phyloP scores from a whole-genome alignment of 345 rosid genomes.

The Eucalyptus erythrocorys region DNA sequence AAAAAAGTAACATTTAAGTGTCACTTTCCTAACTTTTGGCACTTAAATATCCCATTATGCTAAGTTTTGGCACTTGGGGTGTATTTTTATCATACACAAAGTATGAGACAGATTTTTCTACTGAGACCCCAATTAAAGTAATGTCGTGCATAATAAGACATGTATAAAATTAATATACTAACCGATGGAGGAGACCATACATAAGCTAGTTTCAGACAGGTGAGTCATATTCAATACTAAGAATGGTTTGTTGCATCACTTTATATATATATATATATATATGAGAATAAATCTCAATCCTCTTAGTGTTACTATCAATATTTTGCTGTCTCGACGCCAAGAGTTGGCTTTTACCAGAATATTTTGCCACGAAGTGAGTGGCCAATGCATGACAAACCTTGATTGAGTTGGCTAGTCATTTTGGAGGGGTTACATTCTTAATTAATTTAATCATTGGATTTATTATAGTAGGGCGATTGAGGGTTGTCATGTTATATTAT shows the following conservation, averaged over 20 bases:
- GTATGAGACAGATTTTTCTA: too few species aligned
- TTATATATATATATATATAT: neutral
- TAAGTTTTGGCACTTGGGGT: too few species aligned
- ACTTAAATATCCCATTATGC: too few species aligned
- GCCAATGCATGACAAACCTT: neutral
- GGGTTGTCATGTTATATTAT: neutral
- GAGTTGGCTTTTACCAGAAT: neutral
- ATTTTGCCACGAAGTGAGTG: neutral
- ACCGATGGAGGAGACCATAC: neutral
- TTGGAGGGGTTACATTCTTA: neutral
- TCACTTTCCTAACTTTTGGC: too few species aligned
- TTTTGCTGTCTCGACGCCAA: neutral
- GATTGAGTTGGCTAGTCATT: neutral
- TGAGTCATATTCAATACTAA: neutral
- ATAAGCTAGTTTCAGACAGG: neutral
- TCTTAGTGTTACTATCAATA: neutral
- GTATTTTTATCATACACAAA: too few species aligned
- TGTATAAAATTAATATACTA: neutral
- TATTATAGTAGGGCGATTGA: neutral
- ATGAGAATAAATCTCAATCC: neutral
- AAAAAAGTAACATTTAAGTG: too few species aligned
- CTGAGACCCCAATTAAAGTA: neutral
- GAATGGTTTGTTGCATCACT: neutral
- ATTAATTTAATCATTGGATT: neutral
- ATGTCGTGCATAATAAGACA: neutral